A percentile compares a stretch with the other conserved stretches of the same genome.
Conservation (phyloP, 345 rosid species). For the Pistacia atlantica region DNA sequence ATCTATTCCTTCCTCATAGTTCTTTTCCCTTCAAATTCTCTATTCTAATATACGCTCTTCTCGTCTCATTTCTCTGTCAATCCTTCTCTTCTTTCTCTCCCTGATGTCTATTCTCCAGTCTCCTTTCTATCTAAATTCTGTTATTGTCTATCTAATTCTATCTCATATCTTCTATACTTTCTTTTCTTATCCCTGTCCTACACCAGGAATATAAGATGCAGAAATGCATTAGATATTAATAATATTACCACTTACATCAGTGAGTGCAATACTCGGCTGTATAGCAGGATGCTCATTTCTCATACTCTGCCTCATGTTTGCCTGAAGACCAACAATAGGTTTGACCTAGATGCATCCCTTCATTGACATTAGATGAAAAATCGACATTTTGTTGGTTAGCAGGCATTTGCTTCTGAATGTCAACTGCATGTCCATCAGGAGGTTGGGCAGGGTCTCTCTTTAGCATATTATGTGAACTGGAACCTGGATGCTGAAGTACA, state of each 20-base stretch:
- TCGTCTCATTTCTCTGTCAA: not conserved
- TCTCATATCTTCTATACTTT: not conserved
- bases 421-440: conserved; percentile 27
- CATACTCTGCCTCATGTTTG: conserved; percentile 17
- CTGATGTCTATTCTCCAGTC: not conserved
- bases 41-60: not conserved
- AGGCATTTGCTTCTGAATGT: conserved; percentile 28
- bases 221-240: conserved; percentile 2
- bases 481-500: conserved; percentile 43
- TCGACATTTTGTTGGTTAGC: conserved; percentile 19
- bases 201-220: not conserved
- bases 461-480: conserved; percentile 21
- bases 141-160: not conserved
- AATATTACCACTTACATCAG: conserved; percentile 33
- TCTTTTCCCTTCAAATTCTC: not conserved
- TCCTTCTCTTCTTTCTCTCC: not conserved
- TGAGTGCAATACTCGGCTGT: conserved; percentile 12
- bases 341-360: conserved; percentile 29
- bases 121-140: not conserved
- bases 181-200: not conserved
- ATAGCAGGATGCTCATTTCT: conserved; percentile 20
- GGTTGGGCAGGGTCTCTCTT: conserved; percentile 25
- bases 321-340: conserved; percentile 19
- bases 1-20: not conserved
- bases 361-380: conserved; percentile 22